These are phyloP conservation scores for Ascoidea tarda DNA, from an alignment of 805 yeast species.

Conservation along the genomic window DNA sequence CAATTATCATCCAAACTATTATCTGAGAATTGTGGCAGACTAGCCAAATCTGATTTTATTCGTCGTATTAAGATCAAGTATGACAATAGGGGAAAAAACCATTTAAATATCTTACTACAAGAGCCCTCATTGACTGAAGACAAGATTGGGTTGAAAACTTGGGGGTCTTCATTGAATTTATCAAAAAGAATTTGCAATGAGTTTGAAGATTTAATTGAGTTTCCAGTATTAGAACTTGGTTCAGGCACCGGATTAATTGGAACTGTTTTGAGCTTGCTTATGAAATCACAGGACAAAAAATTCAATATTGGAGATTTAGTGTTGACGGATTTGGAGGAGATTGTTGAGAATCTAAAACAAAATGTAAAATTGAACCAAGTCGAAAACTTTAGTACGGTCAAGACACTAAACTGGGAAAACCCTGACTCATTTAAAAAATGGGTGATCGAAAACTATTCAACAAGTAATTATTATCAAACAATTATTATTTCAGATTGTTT, in stretches of 20 bases:
- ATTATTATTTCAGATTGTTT: constrained; percentile 79
- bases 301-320: constrained; percentile 11
- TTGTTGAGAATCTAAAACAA: constrained; percentile 47
- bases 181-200: constrained; percentile 33
- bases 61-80: constrained; percentile 40
- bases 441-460: constrained; percentile 15
- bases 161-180: constrained; percentile 83
- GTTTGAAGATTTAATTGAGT: constrained; percentile 8
- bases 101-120: constrained; percentile 24
- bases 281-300: constrained; percentile 15
- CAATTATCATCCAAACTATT: constrained; percentile 49
- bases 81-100: constrained; percentile 11
- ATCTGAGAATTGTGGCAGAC: constrained; percentile 73
- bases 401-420: constrained; percentile 66
- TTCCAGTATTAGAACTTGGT: constrained; percentile 61
- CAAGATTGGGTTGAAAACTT: constrained; percentile 81
- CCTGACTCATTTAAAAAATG: constrained; percentile 27
- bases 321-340: constrained; percentile 72
- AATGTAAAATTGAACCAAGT: constrained; percentile 44
- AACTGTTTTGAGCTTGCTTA: constrained; percentile 44
- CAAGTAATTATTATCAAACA: constrained; percentile 29
- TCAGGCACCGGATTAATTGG: constrained; percentile 93
- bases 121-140: constrained; percentile 87
- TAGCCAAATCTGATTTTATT: constrained; percentile 61
- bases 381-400: constrained; percentile 18